Conservation (phyloP, 805 yeast genomes). For the Zygosaccharomyces kombuchaensis region DNA sequence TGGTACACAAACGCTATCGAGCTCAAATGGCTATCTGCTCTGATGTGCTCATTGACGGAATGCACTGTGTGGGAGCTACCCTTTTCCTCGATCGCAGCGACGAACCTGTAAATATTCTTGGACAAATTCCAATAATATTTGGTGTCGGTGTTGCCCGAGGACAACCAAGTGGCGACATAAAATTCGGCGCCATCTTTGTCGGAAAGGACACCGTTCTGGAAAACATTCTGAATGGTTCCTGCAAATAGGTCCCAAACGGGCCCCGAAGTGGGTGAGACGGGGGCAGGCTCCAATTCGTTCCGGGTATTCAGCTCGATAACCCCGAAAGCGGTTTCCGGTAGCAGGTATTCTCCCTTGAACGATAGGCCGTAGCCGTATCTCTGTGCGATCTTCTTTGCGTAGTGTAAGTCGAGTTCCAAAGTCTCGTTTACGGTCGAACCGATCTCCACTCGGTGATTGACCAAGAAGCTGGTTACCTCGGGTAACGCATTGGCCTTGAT, state of each 20-base stretch:
- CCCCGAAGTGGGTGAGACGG: conserved; percentile 46
- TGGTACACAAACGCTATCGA: conserved; percentile 53
- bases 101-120: conserved; percentile 53
- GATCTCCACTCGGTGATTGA: conserved; percentile 56
- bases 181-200: conserved; percentile 10
- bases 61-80: conserved; percentile 41
- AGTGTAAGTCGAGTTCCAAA: conserved; percentile 33
- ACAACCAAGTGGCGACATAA: conserved; percentile 52
- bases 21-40: conserved; percentile 56
- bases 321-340: conserved; percentile 36
- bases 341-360: conserved; percentile 32
- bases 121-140: conserved; percentile 60
- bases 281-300: conserved; percentile 46
- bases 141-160: conserved; percentile 73
- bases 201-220: conserved; percentile 45
- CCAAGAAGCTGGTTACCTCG: conserved; percentile 45
- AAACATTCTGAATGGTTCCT: conserved; percentile 59
- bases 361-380: conserved; percentile 44
- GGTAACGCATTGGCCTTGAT: conserved; percentile 66
- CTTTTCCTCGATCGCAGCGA: conserved; percentile 22
- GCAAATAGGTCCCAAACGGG: conserved; percentile 51
- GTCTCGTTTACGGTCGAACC: conserved; percentile 43
- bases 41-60: conserved; percentile 59
- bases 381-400: conserved; percentile 40
- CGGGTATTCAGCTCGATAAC: conserved; percentile 36